Conservation (phyloP, 202 grass and related monocot species). For the Elaeis oleifera region DNA sequence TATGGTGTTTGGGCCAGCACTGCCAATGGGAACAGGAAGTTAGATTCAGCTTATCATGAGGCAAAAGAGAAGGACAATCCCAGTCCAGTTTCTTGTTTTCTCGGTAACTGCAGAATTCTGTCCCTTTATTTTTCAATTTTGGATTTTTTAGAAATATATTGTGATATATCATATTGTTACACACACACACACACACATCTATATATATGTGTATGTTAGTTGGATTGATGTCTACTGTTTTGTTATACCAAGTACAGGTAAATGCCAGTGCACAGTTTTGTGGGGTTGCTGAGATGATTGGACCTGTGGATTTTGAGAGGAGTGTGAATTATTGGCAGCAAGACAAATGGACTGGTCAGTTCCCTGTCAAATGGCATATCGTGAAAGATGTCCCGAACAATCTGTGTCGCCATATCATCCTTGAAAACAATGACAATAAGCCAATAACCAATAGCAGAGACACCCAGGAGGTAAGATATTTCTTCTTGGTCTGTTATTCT, state of each 20-base stretch:
- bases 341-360: constrained; percentile 68
- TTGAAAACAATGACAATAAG: constrained; percentile 57
- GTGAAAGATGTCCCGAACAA: constrained; percentile 60
- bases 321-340: constrained; percentile 71
- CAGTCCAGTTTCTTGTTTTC: constrained; percentile 67
- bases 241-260: constrained; percentile 37
- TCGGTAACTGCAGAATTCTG: constrained; percentile 32
- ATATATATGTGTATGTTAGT: not conserved
- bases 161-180: not conserved
- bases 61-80: constrained; percentile 45
- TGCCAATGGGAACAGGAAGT: constrained; percentile 50
- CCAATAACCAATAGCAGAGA: constrained; percentile 66
- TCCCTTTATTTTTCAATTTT: constrained; percentile 2
- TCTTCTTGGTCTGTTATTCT: not conserved
- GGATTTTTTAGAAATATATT: too few relatives aligned
- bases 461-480: constrained; percentile 48
- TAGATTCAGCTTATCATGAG: constrained; percentile 44
- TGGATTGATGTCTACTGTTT: not conserved
- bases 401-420: constrained; percentile 47
- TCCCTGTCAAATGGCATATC: constrained; percentile 74
- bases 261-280: constrained; percentile 66
- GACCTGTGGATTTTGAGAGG: constrained; percentile 56
- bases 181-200: too few relatives aligned
- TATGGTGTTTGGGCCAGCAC: constrained; percentile 76
- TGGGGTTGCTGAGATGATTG: constrained; percentile 73